Percentiles rank a stretch among this genome's conserved stretches.
Evolutionary conservation across 108 stramenopile species (phyloP).

Genomic region (Fistulifera solaris): DNA sequence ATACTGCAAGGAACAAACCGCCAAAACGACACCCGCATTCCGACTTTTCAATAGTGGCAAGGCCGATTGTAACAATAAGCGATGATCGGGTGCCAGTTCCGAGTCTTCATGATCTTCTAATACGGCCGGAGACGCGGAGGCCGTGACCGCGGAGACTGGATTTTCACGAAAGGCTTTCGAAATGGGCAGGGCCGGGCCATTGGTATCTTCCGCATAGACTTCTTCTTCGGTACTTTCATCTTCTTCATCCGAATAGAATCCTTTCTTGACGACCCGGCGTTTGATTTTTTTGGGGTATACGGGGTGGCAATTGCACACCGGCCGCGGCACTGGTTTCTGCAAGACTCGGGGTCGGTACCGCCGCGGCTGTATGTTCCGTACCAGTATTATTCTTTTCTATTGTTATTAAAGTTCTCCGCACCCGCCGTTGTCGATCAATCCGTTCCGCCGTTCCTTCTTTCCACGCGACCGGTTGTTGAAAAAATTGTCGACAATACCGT

Average conservation of each 20-base stretch:
- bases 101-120: slow-evolving; percentile 31
- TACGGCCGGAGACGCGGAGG: background rate
- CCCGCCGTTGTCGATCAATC: slow-evolving; percentile 72
- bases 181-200: slow-evolving; percentile 9
- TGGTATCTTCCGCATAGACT: slow-evolving; percentile 21
- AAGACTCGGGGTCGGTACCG: background rate
- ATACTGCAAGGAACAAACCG: slow-evolving; percentile 88
- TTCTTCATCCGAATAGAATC: slow-evolving; percentile 97
- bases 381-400: background rate
- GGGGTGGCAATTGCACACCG: slow-evolving; percentile 5
- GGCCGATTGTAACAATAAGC: slow-evolving; percentile 65
- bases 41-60: slow-evolving; percentile 89
- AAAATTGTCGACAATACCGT: slow-evolving; percentile 88
- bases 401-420: slow-evolving; percentile 35
- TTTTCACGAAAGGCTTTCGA: slow-evolving; percentile 29
- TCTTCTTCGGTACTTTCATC: slow-evolving; percentile 88
- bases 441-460: slow-evolving; percentile 58
- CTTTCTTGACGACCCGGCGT: slow-evolving; percentile 82
- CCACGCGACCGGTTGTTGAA: slow-evolving; percentile 59
- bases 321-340: slow-evolving; percentile 5
- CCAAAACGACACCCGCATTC: slow-evolving; percentile 93
- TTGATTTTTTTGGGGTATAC: slow-evolving; percentile 33
- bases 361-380: background rate
- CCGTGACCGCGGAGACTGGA: slow-evolving; percentile 5
- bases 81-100: slow-evolving; percentile 90